Evolutionary conservation across 2,329 filamentous ascomycete species (phyloP).

Genomic region (Calonectria hongkongensis): DNA sequence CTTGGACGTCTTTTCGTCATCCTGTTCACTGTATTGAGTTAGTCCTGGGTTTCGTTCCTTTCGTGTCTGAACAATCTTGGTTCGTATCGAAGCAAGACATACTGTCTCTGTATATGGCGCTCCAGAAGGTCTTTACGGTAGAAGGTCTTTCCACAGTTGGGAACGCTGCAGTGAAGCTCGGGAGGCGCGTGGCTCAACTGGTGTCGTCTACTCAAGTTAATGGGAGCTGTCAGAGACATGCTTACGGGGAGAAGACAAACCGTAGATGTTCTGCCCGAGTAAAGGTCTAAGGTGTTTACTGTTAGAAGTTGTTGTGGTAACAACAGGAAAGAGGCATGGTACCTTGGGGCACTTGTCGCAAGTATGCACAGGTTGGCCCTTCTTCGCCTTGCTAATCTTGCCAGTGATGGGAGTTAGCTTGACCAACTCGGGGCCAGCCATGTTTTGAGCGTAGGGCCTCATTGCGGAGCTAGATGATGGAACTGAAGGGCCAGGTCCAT

Average conservation of each 20-base stretch:
- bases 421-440: constrained; percentile 62
- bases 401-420: constrained; percentile 75
- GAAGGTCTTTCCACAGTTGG: constrained; percentile 74
- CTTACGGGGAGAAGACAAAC: constrained; percentile 59
- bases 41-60: constrained; percentile 34
- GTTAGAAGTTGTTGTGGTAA: constrained; percentile 15
- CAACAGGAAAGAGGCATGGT: constrained; percentile 40
- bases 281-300: constrained; percentile 69
- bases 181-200: constrained; percentile 76
- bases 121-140: constrained; percentile 75
- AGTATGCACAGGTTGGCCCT: constrained; percentile 74
- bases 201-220: constrained; percentile 69
- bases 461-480: constrained; percentile 56
- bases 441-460: constrained; percentile 64
- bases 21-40: constrained; percentile 50
- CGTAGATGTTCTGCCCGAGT: constrained; percentile 78
- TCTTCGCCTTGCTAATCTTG: constrained; percentile 75
- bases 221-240: constrained; percentile 45
- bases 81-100: constrained; percentile 47
- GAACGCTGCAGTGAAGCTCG: constrained; percentile 69
- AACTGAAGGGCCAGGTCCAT: constrained; percentile 52
- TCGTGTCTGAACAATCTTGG: background rate
- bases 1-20: constrained; percentile 33
- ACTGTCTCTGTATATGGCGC: constrained; percentile 70
- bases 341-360: constrained; percentile 74